Conservation (phyloP, 768 basidiomycete species). For the Trametes cinnabarina region DNA sequence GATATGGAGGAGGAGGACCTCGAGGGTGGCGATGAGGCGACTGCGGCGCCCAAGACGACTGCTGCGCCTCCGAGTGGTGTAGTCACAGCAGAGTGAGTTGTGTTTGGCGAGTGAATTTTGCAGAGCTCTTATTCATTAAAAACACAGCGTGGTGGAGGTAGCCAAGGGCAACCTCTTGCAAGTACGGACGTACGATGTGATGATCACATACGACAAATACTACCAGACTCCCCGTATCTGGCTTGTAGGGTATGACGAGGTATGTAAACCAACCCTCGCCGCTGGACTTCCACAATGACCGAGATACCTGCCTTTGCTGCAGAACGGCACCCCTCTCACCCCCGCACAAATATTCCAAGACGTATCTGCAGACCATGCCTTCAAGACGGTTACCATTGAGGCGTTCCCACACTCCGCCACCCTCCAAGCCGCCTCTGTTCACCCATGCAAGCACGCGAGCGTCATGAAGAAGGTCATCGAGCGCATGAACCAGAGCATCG, state of each 20-base stretch:
- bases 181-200: constrained; percentile 98
- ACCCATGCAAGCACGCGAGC: constrained; percentile 97
- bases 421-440: constrained; percentile 88
- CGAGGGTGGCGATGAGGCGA: constrained; percentile 85
- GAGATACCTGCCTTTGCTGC: not conserved
- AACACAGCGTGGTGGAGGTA: constrained; percentile 54
- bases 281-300: not conserved
- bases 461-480: constrained; percentile 99
- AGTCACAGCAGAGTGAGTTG: constrained; percentile 50
- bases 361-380: constrained; percentile 93
- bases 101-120: not conserved
- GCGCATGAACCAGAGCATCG: constrained; percentile 89
- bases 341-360: constrained; percentile 95
- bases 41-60: constrained; percentile 55
- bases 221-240: constrained; percentile 98
- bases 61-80: constrained; percentile 33
- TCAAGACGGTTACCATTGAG: constrained; percentile 99
- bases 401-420: constrained; percentile 91
- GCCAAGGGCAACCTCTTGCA: constrained; percentile 84
- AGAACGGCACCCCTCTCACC: constrained; percentile 88
- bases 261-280: constrained; percentile 30
- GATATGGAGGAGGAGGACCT: constrained; percentile 98
- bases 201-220: constrained; percentile 99
- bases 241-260: constrained; percentile 97
- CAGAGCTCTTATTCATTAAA: constrained; percentile 5